Percentiles rank a stretch among this genome's conserved stretches.
These are phyloP conservation scores for Zymoseptoria tritici DNA, from an alignment of 2,329 filamentous ascomycete genomes.

Conservation along the genomic window DNA sequence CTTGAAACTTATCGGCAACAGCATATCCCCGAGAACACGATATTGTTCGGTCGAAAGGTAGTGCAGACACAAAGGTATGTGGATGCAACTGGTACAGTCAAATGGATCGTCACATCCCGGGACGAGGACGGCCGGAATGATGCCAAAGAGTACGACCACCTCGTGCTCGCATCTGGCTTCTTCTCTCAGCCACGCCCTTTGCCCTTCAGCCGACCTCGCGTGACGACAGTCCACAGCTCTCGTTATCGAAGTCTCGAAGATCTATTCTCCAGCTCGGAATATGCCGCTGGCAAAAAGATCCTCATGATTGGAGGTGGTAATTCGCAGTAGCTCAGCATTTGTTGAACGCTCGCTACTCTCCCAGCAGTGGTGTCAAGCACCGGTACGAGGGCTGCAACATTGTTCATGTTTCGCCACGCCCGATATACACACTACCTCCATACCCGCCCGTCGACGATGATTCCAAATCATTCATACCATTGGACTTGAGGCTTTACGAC, in stretches of 20 bases:
- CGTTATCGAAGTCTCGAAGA: conserved; percentile 50
- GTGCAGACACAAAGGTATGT: conserved; percentile 12
- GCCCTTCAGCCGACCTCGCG: conserved; percentile 39
- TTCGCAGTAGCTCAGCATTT: conserved; percentile 65
- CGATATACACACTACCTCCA: conserved; percentile 63
- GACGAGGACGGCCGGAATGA: conserved; percentile 13
- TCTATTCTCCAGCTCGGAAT: conserved; percentile 14
- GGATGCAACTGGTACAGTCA: conserved; percentile 4
- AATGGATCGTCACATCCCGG: conserved; percentile 18
- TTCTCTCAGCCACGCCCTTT: conserved; percentile 58
- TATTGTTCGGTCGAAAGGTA: conserved; percentile 33
- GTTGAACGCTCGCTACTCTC: conserved; percentile 54
- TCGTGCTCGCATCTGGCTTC: conserved; percentile 69
- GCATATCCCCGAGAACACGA: conserved; percentile 48
- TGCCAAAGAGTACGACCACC: conserved; percentile 53
- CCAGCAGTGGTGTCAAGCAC: conserved; percentile 25
- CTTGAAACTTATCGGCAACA: conserved; percentile 55
- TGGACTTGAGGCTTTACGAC: conserved; percentile 68
- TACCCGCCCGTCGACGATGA: conserved; percentile 34
- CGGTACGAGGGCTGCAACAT: conserved; percentile 44
- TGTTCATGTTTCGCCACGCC: conserved; percentile 61
- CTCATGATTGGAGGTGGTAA: conserved; percentile 74
- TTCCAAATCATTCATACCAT: conserved; percentile 54
- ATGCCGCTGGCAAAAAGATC: conserved; percentile 49
- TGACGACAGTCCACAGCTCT: conserved; percentile 60